A percentile compares a stretch with the other conserved stretches of the same genome.
Evolutionary conservation across 179 eudicot species (phyloP).

Genomic region (Patellifolia procumbens): DNA sequence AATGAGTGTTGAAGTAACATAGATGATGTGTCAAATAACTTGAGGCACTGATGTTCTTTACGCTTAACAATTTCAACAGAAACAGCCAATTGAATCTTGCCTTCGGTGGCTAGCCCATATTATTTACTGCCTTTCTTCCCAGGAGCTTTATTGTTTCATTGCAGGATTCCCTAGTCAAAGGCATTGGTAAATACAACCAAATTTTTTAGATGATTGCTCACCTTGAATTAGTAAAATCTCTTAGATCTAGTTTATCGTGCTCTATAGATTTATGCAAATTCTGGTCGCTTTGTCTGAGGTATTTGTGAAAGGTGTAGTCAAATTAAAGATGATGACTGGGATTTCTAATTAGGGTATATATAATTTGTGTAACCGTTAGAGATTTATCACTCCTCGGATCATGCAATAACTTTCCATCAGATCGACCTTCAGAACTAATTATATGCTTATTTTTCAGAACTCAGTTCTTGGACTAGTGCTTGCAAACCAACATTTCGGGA

Average conservation of each 20-base stretch:
- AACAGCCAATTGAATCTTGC: not conserved
- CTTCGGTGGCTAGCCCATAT: not conserved
- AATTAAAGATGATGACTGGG: too few relatives aligned
- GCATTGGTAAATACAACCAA: not conserved
- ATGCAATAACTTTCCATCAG: too few relatives aligned
- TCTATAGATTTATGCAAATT: not conserved
- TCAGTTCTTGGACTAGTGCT: slow-evolving; percentile 87
- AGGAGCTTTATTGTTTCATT: not conserved
- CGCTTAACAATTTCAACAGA: not conserved
- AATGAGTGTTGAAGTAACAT: too few relatives aligned
- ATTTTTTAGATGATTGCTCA: not conserved
- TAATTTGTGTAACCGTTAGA: too few relatives aligned
- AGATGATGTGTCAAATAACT: not conserved
- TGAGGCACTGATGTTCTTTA: not conserved
- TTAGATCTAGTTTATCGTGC: not conserved
- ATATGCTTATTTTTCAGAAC: slow-evolving; percentile 50
- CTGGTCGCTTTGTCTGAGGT: not conserved
- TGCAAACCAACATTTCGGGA: slow-evolving; percentile 82
- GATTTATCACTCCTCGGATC: too few relatives aligned
- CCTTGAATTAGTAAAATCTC: not conserved
- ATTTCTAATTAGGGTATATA: too few relatives aligned
- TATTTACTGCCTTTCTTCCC: not conserved
- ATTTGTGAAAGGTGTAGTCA: too few relatives aligned
- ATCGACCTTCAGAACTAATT: not conserved
- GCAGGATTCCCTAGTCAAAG: not conserved